Evolutionary conservation across 192 early-diverging fungal species (phyloP), one percentile per base, ranked within the genome.

Genomic region (Entomortierella lignicola): DNA sequence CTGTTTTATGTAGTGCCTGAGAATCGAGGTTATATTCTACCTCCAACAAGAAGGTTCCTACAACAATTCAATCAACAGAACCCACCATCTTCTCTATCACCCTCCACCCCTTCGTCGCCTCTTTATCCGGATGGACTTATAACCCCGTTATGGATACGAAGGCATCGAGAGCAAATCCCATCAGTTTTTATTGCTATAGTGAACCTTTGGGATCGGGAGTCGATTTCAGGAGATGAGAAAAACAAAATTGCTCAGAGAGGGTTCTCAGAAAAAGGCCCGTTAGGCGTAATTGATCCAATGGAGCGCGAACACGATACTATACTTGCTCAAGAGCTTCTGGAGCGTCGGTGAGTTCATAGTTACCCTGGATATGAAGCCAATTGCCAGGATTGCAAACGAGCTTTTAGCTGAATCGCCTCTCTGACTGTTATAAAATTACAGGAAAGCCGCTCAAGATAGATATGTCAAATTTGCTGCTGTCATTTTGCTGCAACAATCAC

Each of bases 51-150:
- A 27, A 81, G 65, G 51, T 81, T 52, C 66, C 62, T 70, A 32
- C 79, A 70, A 53, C 73, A 81, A 60, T 69, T 58, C 39, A 32
- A 20, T 42, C 63, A 72, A 30, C 50, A 64, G 39, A 60, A 69
- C 39, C 21, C 37, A 20, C 63, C 91, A 23, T 53, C 91, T 18
- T 57, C 84, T 10, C 66, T 96, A 20, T 95, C 94, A 5, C 95
- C 95, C 7, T 74, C 88, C 1, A 84, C 81, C 23, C 83, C 85
- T 8, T 66, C 80, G 7, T 97, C 95, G 8, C 89, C 92, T 13
- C 65, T 95, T 55, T 86, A 90, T 84, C 94, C 95, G 0, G 93
- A 95, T 81, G 95, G 95, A 21, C 73, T 97, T n/a, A 89, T 97
- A 71, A 80, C 86, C 1, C 87, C 92, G 1, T 41, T 69, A 17